phyloP scores from a whole-genome alignment of 495 filamentous ascomycete genomes.

The Xylaria longipes region DNA sequence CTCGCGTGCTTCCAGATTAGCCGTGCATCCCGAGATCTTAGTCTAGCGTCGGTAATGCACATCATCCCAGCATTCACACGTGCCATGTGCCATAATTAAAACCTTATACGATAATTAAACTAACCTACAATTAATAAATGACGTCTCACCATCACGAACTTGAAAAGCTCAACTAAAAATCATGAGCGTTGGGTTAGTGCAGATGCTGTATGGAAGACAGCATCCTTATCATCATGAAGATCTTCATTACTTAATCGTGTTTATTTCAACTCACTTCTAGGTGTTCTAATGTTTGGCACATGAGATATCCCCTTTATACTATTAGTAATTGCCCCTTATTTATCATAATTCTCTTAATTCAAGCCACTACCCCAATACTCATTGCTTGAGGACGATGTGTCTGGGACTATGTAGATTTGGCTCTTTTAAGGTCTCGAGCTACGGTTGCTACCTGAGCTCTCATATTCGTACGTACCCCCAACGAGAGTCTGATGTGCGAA shows the following conservation, averaged over 20 bases:
- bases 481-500: neutral
- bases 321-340: neutral
- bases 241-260: neutral
- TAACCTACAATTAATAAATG: neutral
- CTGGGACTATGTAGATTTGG: neutral
- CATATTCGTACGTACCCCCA: neutral
- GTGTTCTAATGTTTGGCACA: neutral
- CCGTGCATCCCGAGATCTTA: constrained; percentile 27
- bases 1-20: constrained; percentile 20
- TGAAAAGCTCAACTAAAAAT: neutral
- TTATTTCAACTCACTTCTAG: neutral
- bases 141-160: neutral
- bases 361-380: neutral
- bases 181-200: neutral
- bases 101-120: neutral
- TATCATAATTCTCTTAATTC: neutral
- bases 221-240: neutral
- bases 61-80: constrained; percentile 25
- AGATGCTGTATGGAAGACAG: neutral
- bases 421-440: neutral
- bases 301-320: neutral
- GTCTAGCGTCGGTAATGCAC: constrained; percentile 26
- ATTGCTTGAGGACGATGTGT: neutral
- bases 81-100: constrained; percentile 15
- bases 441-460: neutral